Conservation (phyloP, 345 rosid genomes). For the Arabis alpina region DNA sequence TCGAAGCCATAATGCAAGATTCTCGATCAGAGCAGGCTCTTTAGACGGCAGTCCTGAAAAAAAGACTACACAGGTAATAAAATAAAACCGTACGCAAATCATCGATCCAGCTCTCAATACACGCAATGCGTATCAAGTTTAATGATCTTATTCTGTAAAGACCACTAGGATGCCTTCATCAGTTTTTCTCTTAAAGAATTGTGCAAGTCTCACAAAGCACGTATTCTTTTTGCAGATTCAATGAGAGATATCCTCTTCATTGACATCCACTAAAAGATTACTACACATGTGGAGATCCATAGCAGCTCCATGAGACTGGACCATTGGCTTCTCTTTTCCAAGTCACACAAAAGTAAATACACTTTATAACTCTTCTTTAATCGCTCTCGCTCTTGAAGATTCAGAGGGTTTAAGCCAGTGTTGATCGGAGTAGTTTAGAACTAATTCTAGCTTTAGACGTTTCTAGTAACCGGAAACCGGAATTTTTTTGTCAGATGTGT, state of each 20-base stretch:
- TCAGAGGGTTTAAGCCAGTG: constrained; percentile 10
- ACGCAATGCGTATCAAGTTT: not conserved
- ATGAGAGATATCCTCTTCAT: not conserved
- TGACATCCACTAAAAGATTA: not conserved
- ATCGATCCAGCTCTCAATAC: too few relatives aligned
- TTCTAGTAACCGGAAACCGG: not conserved
- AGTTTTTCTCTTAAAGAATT: not conserved
- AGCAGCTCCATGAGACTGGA: constrained; percentile 14
- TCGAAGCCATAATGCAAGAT: not conserved
- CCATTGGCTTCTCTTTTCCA: constrained; percentile 23
- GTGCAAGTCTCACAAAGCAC: not conserved
- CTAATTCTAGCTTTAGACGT: constrained; percentile 11
- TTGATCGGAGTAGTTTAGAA: constrained; percentile 35
- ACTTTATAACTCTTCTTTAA: not conserved
- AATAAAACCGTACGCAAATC: not conserved
- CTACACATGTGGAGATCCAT: not conserved
- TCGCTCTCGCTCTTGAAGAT: not conserved
- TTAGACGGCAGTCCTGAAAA: not conserved
- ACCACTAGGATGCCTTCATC: not conserved
- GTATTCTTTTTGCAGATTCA: constrained; percentile 9
- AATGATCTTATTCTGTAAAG: not conserved
- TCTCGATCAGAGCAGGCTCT: constrained; percentile 10
- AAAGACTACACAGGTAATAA: constrained; percentile 15
- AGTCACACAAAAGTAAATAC: constrained; percentile 19
- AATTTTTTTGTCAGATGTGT: constrained; percentile 11